phyloP scores from a whole-genome alignment of 257 asterid species.

The Galeopsis tetrahit region DNA sequence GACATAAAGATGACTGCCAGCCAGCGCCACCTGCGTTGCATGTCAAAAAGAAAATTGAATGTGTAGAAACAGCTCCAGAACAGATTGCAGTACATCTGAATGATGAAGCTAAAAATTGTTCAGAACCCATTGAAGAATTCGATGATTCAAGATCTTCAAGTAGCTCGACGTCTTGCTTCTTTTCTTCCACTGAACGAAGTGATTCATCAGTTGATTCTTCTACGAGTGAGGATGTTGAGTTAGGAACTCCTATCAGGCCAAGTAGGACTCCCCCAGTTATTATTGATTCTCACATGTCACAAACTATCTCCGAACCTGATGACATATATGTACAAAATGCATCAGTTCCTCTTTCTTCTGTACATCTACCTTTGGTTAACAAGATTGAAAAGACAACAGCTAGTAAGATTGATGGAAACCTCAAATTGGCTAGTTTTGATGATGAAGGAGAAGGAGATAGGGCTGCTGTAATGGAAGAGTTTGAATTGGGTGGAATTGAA shows the following conservation, averaged over 20 bases:
- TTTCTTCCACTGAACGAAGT: constrained; percentile 46
- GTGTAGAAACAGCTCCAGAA: constrained; percentile 34
- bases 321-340: constrained; percentile 35
- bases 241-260: constrained; percentile 35
- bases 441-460: constrained; percentile 39
- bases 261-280: constrained; percentile 36
- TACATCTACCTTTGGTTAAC: constrained; percentile 19
- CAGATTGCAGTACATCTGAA: constrained; percentile 35
- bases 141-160: constrained; percentile 44
- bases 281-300: constrained; percentile 30
- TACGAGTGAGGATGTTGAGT: constrained; percentile 36
- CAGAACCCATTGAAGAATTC: constrained; percentile 37
- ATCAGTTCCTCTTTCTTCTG: constrained; percentile 36
- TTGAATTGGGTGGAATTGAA: constrained; percentile 29
- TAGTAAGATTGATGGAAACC: constrained; percentile 36
- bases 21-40: constrained; percentile 43
- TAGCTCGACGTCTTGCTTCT: constrained; percentile 43
- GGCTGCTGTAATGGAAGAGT: constrained; percentile 32
- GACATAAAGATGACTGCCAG: constrained; percentile 82
- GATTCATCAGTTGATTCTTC: constrained; percentile 46
- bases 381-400: constrained; percentile 36
- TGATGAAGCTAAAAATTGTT: constrained; percentile 34
- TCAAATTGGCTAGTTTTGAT: constrained; percentile 30
- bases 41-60: constrained; percentile 40
- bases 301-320: constrained; percentile 35